A percentile compares a stretch with the other conserved stretches of the same genome.
Conservation (phyloP, 768 basidiomycete genomes). For the Botryobasidium botryosum region DNA sequence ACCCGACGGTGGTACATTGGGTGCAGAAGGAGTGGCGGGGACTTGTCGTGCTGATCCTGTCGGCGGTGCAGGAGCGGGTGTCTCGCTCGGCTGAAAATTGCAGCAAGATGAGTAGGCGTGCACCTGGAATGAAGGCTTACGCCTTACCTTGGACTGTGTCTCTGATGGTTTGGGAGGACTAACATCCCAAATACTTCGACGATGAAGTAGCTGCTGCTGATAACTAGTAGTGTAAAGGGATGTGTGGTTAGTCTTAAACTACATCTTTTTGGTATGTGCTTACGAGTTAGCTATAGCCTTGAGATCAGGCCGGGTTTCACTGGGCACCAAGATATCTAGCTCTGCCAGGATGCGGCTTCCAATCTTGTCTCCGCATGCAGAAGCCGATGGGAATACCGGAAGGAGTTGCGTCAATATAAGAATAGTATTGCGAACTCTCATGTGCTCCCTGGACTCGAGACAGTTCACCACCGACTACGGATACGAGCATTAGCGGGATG, state of each 20-base stretch:
- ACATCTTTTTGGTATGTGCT: neutral
- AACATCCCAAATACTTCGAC: too few species aligned
- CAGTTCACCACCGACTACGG: slow-evolving; percentile 62
- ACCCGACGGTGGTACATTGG: too few species aligned
- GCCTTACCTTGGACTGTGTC: neutral
- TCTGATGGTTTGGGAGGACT: too few species aligned
- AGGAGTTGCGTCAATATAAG: slow-evolving; percentile 83
- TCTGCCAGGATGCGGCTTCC: slow-evolving; percentile 36
- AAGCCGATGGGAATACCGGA: slow-evolving; percentile 81
- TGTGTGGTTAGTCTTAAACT: neutral
- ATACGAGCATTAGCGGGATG: neutral
- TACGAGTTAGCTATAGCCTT: slow-evolving; percentile 18
- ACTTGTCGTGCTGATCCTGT: too few species aligned
- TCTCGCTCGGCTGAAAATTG: too few species aligned
- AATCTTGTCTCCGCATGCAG: slow-evolving; percentile 37
- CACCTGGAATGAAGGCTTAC: neutral
- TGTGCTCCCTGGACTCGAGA: slow-evolving; percentile 78
- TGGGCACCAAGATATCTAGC: slow-evolving; percentile 50
- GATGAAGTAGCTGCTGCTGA: neutral
- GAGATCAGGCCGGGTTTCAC: slow-evolving; percentile 43
- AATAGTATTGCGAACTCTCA: slow-evolving; percentile 96
- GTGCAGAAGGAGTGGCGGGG: too few species aligned
- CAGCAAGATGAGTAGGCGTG: too few species aligned
- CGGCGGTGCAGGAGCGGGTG: too few species aligned
- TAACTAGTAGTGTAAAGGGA: neutral